Evolutionary conservation across 306 rosid species (phyloP), one percentile per base, ranked within the genome.

Genomic region (Gastrolobium villosum): DNA sequence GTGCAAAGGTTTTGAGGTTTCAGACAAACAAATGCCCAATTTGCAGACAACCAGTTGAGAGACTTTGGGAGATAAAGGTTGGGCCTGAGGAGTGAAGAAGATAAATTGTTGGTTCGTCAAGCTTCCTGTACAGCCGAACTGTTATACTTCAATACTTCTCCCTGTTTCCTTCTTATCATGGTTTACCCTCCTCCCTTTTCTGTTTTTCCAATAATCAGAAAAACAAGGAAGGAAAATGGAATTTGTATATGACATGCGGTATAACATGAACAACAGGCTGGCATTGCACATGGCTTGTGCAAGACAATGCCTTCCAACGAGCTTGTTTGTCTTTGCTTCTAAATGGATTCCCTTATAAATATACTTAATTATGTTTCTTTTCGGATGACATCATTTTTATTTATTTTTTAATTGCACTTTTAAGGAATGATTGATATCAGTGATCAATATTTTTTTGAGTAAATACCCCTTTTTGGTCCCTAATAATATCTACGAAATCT

Each of bases 41-140:
- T 65, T 93, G 98, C 89, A 86, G 98, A 77, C 98, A 93, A 79
- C 94, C 94, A 1, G 86, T 91, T 7, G 94, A 93, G 85, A 87
- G 90, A 90, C 97, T 93, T 79, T 67, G 89, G 90, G 94, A 93
- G 88, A 93, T 93, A 70, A 88, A 74, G 85, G 93, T 89, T 28
- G 86, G 81, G 15, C 37, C 90, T 9, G 92, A 90, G 44, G 95
- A 89, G 83, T 89, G 85, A 89, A 61, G 62, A 72, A 49, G 65
- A 56, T 75, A 55, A 15, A 35, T 28, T 43, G 66, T 37, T 20
- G 34, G 5, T 52, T 46, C 71, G 9, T 37, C 41, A 30, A 45
- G 77, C 75, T 59, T 69, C 72, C 64, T 81, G 90, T 84, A 82
- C 74, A 84, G 81, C 48, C 53, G 79, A 67, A 79, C 68, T 84